Evolutionary conservation across 129 eudicot species (phyloP).

Genomic region (Lonicera japonica): DNA sequence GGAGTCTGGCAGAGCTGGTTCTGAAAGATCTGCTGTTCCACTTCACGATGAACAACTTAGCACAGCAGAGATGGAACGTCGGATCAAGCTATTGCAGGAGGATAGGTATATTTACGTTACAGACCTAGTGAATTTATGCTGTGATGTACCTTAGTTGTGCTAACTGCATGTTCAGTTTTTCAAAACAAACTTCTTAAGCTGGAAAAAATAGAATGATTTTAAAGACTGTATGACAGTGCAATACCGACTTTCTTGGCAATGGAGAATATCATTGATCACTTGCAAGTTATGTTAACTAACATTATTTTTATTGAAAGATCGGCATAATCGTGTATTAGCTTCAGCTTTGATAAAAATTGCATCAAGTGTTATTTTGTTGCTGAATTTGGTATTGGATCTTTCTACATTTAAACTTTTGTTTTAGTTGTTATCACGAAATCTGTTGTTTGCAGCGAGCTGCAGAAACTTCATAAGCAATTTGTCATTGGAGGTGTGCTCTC

Average conservation of each 20-base stretch:
- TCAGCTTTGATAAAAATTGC: no score
- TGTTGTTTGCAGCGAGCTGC: conserved; percentile 64
- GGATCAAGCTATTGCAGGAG: conserved; percentile 72
- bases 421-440: conserved; percentile 12
- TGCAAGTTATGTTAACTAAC: no score
- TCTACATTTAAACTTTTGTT: not conserved
- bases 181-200: not conserved
- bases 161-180: not conserved
- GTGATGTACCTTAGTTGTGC: not conserved
- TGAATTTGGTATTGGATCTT: conserved; percentile 1
- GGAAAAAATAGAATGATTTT: not conserved
- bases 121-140: not conserved
- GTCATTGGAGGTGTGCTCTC: conserved; percentile 68
- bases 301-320: not conserved
- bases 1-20: conserved; percentile 33
- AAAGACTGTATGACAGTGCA: no score
- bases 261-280: not conserved
- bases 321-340: no score
- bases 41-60: conserved; percentile 55
- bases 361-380: not conserved
- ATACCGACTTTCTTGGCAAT: no score
- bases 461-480: conserved; percentile 90
- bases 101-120: conserved; percentile 46
- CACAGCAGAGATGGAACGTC: conserved; percentile 62
- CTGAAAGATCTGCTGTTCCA: conserved; percentile 40